Percentiles rank a stretch among this genome's conserved stretches.
Conservation (phyloP, 2,329 filamentous ascomycete species). For the Pleoardoris graminearum region DNA sequence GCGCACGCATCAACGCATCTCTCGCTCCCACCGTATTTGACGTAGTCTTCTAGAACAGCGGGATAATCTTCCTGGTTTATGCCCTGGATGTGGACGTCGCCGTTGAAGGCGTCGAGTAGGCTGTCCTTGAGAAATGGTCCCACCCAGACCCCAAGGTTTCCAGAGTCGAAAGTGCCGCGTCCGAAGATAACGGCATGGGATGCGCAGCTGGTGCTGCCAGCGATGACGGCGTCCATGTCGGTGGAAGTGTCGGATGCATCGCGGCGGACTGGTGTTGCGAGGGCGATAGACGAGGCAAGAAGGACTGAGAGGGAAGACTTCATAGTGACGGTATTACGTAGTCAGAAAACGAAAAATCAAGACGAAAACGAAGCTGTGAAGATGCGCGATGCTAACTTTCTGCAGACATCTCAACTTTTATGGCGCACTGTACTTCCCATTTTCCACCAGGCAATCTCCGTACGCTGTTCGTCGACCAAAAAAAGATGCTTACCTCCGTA, state of each 20-base stretch:
- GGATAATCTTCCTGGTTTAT: slow-evolving; percentile 11
- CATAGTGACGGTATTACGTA: no score
- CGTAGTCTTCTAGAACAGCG: slow-evolving; percentile 11
- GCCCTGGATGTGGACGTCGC: slow-evolving; percentile 10
- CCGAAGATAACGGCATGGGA: slow-evolving; percentile 13
- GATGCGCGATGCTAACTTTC: no score
- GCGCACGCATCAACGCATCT: slow-evolving; percentile 8
- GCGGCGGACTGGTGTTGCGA: not conserved
- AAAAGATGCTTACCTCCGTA: no score
- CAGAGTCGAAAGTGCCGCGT: slow-evolving; percentile 18
- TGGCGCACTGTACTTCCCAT: no score
- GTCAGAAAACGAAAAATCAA: not conserved
- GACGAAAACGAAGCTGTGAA: not conserved
- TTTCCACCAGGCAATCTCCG: no score
- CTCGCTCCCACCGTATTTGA: slow-evolving; percentile 12
- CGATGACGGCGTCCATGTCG: slow-evolving; percentile 14
- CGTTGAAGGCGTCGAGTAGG: slow-evolving; percentile 1
- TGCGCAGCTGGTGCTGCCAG: slow-evolving; percentile 5
- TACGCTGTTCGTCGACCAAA: no score
- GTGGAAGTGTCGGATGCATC: slow-evolving; percentile 8
- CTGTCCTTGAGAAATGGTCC: slow-evolving; percentile 10
- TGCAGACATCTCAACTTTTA: no score
- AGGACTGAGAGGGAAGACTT: not conserved
- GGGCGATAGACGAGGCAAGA: not conserved
- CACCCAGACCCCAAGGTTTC: slow-evolving; percentile 17